Base-by-base conservation (phyloP, 768 basidiomycete genomes). In the Rhodosporidiobolus sp. region DNA sequence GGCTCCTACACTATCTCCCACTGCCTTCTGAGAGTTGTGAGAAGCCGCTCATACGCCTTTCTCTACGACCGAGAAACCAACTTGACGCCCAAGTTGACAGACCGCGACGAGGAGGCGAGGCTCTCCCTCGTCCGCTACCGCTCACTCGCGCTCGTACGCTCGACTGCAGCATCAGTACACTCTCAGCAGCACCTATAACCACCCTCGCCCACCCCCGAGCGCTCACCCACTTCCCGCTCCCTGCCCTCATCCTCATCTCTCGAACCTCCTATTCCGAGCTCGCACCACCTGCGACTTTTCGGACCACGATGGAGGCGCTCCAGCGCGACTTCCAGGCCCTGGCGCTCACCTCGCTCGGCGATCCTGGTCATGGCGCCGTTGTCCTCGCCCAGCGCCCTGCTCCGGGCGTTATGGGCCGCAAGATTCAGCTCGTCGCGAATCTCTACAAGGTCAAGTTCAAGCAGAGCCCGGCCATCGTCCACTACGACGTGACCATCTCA, bases 351-450 rank as follows among this genome's bases (percentile, higher is more conserved):
- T 34, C 19, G 1, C 14, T 67, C 7, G 66, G 66, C 32, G 48
- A 46, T 14, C 26, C 55, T 4, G 48, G 24, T 30, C 30, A 34
- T 7, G 43, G 22, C 2, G 63, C 50, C 0, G 43, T 72, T 62
- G 43, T 43, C 28, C 66, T 72, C 66, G 71, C 66, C 8, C 59
- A 67, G 53, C 72, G 72, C 30, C 72, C 72, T 19, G 72, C 69
- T 58, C 26, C 19, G 6, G 72, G 72, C 9, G 72, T 67, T 2
- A 58, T 12, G 45, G 72, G 72, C 4, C 54, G 53, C 3, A 24
- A 22, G 30, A 58, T 73, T 35, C 35, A 49, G 32, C 35, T 73
- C 20, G 8, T 49, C 54, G 72, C 60, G 24, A 73, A 73, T 54
- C 53, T 73, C 10, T 73, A 68, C 66, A 46, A 48, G n/a, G 20